Evolutionary conservation across 805 yeast genomes (phyloP).

Genomic region (Brettanomyces sp.): DNA sequence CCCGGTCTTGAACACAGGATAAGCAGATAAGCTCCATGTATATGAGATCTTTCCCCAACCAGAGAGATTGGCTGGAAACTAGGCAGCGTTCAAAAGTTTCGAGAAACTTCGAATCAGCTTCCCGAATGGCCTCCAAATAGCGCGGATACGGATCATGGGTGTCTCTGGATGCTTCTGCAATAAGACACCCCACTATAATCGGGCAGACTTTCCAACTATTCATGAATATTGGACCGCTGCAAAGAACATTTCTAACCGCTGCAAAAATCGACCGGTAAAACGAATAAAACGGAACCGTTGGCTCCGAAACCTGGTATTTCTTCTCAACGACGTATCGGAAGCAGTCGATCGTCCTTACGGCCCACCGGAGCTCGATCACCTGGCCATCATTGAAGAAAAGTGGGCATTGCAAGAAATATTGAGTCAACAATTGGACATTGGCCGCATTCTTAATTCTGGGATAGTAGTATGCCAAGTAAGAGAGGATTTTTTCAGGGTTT

Average conservation of each 20-base stretch:
- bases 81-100: slow-evolving; percentile 8
- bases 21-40: slow-evolving; percentile 1
- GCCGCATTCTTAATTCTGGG: slow-evolving; percentile 39
- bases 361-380: slow-evolving; percentile 21
- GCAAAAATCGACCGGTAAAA: slow-evolving; percentile 26
- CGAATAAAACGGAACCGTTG: slow-evolving; percentile 34
- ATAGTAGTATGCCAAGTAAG: slow-evolving; percentile 41
- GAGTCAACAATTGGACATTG: slow-evolving; percentile 35
- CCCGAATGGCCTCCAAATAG: slow-evolving; percentile 14
- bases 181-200: slow-evolving; percentile 34
- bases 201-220: slow-evolving; percentile 40
- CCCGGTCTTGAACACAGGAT: neutral
- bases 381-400: slow-evolving; percentile 19
- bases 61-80: no score
- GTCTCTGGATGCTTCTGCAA: slow-evolving; percentile 24
- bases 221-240: slow-evolving; percentile 7
- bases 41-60: slow-evolving; percentile 4
- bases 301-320: slow-evolving; percentile 38
- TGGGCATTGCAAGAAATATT: slow-evolving; percentile 36
- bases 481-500: slow-evolving; percentile 24
- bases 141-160: slow-evolving; percentile 19
- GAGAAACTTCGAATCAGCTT: slow-evolving; percentile 10
- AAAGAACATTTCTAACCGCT: slow-evolving; percentile 1
- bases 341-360: slow-evolving; percentile 36
- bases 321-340: slow-evolving; percentile 36